These are phyloP conservation scores for Laburnicola sp. DNA, from an alignment of 2,329 filamentous ascomycete genomes.

Conservation along the genomic window DNA sequence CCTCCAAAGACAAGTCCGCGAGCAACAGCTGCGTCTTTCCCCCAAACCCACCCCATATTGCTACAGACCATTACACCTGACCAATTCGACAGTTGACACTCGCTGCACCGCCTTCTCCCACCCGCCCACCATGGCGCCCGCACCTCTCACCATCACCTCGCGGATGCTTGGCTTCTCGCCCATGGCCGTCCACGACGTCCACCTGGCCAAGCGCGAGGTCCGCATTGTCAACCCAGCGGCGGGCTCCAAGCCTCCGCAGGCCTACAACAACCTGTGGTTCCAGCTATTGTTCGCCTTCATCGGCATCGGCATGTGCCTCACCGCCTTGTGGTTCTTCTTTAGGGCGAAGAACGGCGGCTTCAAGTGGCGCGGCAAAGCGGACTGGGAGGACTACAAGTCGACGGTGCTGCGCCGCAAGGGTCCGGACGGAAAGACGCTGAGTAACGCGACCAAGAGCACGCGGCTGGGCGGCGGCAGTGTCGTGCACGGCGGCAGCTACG, in stretches of 20 bases:
- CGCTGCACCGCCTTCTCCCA: slow-evolving; percentile 9
- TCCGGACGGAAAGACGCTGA: slow-evolving; percentile 83
- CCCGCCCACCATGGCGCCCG: slow-evolving; percentile 35
- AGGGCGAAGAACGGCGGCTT: slow-evolving; percentile 97
- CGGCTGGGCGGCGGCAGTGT: slow-evolving; percentile 83
- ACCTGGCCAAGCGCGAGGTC: slow-evolving; percentile 30
- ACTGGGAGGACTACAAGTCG: slow-evolving; percentile 99
- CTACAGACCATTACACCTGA: slow-evolving; percentile 11
- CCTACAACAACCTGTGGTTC: slow-evolving; percentile 62
- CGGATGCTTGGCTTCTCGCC: slow-evolving; percentile 30
- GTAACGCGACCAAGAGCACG: slow-evolving; percentile 79
- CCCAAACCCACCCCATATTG: slow-evolving; percentile 6
- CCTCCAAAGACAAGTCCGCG: slow-evolving; percentile 5
- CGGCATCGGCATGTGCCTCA: slow-evolving; percentile 72
- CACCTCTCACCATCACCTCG: slow-evolving; percentile 30
- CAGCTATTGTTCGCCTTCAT: slow-evolving; percentile 86
- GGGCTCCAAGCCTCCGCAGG: slow-evolving; percentile 42
- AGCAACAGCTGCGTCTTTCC: slow-evolving; percentile 10
- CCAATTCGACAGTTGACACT: slow-evolving; percentile 6
- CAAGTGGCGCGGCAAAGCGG: slow-evolving; percentile 76
- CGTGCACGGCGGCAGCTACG: slow-evolving; percentile 65
- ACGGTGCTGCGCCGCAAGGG: slow-evolving; percentile 88
- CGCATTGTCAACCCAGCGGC: slow-evolving; percentile 31
- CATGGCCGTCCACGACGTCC: slow-evolving; percentile 34
- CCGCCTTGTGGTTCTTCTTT: slow-evolving; percentile 92